Base-by-base conservation (phyloP, 257 asterid genomes). In the Apocynum venetum region DNA sequence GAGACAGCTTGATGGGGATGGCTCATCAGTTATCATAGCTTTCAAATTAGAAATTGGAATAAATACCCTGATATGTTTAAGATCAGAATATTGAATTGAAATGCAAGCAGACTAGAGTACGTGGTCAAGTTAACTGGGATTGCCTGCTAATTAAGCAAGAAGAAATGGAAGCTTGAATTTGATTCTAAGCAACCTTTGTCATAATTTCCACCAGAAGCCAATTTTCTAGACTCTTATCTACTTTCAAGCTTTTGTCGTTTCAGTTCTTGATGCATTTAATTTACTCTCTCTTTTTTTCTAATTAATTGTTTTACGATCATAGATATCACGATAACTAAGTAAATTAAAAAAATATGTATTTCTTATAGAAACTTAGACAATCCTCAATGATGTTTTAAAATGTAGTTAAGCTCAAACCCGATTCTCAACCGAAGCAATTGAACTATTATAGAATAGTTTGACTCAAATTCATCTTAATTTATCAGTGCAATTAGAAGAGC, bases 151-250 rank as follows among this genome's bases (percentile, higher is more conserved):
- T 57, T 71, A 75, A 80, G 57, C 77, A 25, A 38, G 3, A 4
- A 53, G 9, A 20, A 38, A 69, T 14, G 73, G 74, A 40, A 49
- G 63, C 79, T 68, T 80, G 71, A 69, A 19, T 51, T 82, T 10
- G 36, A 74, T 38, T 82, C 73, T 38, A 78, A 82, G 85, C 78
- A 41, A 74, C 44, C 35, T 66, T 47, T 46, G 63, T 40, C 36
- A 73, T 73, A 67, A 73, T 53, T 72, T 72, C 52, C 20, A 9
- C 17, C 49, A 36, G 64, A 5, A 13, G 46, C 20, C 49, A 51
- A n/a, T 10, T 19, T 41, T 41, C 72, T 15, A 67, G 47, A 64
- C 15, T 35, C 67, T 60, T 20, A 7, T n/a, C 17, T 61, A 61
- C 0, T 25, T 31, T 61, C 43, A n/a, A 60, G 38, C 66, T 60